phyloP scores from a whole-genome alignment of 1,139 yeast genomes.

The Oligophagozyma castellii region DNA sequence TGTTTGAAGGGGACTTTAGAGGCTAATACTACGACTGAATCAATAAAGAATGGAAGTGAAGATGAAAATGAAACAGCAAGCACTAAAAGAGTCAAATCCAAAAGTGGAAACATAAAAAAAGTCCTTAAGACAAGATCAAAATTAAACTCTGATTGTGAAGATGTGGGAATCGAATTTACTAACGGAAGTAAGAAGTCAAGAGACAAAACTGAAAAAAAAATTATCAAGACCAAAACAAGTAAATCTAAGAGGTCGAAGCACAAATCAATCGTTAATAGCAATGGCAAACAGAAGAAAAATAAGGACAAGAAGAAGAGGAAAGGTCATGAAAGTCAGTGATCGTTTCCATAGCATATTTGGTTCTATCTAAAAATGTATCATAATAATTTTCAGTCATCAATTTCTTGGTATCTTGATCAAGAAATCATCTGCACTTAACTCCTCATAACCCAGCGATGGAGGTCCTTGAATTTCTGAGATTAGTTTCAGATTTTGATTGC shows the following conservation, averaged over 20 bases:
- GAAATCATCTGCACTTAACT: conserved; percentile 6
- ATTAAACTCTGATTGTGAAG: conserved; percentile 16
- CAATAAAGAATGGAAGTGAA: conserved; percentile 11
- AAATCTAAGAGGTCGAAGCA: conserved; percentile 17
- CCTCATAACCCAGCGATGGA: no score
- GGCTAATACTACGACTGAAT: no score
- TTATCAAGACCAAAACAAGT: conserved; percentile 11
- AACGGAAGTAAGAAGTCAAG: conserved; percentile 10
- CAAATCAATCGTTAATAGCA: conserved; percentile 16
- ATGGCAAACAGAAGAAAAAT: conserved; percentile 17
- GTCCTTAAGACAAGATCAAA: conserved; percentile 6
- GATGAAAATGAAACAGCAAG: conserved; percentile 6
- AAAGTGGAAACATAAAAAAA: conserved; percentile 10
- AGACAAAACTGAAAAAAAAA: conserved; percentile 11
- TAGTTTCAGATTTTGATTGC: no score
- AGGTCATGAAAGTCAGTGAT: conserved; percentile 13
- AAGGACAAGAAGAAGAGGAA: conserved; percentile 12
- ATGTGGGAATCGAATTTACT: conserved; percentile 4
- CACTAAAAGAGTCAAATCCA: conserved; percentile 5
- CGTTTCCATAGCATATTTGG: no score
- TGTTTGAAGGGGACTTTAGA: conserved; percentile 69
- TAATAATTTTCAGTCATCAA: no score
- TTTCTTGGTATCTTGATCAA: conserved; percentile 6
- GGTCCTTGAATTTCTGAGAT: no score
- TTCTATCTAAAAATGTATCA: no score